Evolutionary conservation across 2,329 filamentous ascomycete species (phyloP).

Genomic region (Hypoxylon sp.): DNA sequence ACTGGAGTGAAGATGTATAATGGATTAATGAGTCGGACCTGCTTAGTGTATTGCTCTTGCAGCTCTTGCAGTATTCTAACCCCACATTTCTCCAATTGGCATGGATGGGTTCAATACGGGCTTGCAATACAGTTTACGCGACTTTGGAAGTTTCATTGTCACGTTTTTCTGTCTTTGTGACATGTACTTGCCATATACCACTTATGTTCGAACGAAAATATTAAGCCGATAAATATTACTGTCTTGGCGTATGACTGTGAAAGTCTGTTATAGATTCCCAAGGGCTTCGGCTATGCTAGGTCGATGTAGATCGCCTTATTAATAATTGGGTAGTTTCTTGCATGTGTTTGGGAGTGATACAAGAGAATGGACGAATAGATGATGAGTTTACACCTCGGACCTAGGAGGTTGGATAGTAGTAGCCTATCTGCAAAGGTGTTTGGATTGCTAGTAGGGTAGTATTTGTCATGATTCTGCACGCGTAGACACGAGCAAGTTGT

Average conservation of each 20-base stretch:
- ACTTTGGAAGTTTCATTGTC: not conserved
- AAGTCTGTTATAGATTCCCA: constrained; percentile 15
- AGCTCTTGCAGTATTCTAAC: constrained; percentile 16
- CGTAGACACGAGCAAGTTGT: constrained; percentile 5
- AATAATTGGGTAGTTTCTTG: constrained; percentile 17
- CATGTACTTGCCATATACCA: not conserved
- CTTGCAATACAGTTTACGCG: not conserved
- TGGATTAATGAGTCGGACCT: constrained; percentile 18
- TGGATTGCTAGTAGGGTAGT: not conserved
- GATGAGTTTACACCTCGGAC: not conserved
- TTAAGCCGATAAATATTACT: not conserved
- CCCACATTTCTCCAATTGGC: constrained; percentile 39
- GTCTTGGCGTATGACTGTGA: not conserved
- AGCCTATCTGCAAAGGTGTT: not conserved
- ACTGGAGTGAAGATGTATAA: constrained; percentile 17
- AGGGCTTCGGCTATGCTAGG: constrained; percentile 24
- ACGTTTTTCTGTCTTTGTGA: not conserved
- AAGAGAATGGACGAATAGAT: constrained; percentile 13
- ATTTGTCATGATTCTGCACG: constrained; percentile 1
- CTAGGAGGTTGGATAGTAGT: not conserved
- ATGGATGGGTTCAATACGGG: constrained; percentile 2
- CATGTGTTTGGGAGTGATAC: constrained; percentile 16
- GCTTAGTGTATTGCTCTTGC: constrained; percentile 28
- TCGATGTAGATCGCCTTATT: constrained; percentile 15
- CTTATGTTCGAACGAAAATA: not conserved